Evolutionary conservation across 1,284 basidiomycete genomes (phyloP).

Genomic region (Sanghuangporus weigelae): DNA sequence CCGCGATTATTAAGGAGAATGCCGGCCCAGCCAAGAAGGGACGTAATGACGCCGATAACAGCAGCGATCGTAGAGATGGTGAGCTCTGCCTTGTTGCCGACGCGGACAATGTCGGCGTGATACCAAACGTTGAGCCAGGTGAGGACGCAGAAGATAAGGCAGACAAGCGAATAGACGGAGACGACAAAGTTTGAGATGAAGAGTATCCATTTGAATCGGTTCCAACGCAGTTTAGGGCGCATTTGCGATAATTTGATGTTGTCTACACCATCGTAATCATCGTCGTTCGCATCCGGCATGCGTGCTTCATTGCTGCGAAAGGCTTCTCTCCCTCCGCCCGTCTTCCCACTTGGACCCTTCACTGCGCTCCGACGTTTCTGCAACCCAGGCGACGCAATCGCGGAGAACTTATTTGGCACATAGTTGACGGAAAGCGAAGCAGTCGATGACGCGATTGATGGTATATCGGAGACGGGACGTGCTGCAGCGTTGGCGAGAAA

Average conservation of each 20-base stretch:
- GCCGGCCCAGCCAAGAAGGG: conserved; percentile 56
- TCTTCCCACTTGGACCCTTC: conserved; percentile 34
- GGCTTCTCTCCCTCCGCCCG: conserved; percentile 50
- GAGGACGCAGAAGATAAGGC: conserved; percentile 46
- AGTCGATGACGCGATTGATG: conserved; percentile 3
- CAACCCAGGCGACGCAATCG: conserved; percentile 39
- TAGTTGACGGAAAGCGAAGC: conserved; percentile 47
- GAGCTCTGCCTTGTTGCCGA: conserved; percentile 50
- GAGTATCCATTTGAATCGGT: conserved; percentile 56
- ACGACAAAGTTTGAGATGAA: conserved; percentile 48
- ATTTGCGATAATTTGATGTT: conserved; percentile 34
- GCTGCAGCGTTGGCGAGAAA: not conserved
- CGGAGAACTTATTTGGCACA: conserved; percentile 54
- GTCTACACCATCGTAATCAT: conserved; percentile 46
- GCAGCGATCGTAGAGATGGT: conserved; percentile 53
- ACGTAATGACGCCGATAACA: conserved; percentile 44
- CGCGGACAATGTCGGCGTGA: conserved; percentile 51
- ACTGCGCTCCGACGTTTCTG: conserved; percentile 25
- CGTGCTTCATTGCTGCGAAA: conserved; percentile 42
- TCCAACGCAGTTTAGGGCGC: conserved; percentile 45
- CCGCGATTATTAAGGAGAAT: conserved; percentile 61
- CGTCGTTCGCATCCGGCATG: conserved; percentile 50
- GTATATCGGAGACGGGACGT: not conserved
- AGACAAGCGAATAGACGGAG: conserved; percentile 42
- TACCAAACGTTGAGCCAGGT: conserved; percentile 59